Conservation (phyloP, 2,329 filamentous ascomycete species). For the Didymella arachidicola region DNA sequence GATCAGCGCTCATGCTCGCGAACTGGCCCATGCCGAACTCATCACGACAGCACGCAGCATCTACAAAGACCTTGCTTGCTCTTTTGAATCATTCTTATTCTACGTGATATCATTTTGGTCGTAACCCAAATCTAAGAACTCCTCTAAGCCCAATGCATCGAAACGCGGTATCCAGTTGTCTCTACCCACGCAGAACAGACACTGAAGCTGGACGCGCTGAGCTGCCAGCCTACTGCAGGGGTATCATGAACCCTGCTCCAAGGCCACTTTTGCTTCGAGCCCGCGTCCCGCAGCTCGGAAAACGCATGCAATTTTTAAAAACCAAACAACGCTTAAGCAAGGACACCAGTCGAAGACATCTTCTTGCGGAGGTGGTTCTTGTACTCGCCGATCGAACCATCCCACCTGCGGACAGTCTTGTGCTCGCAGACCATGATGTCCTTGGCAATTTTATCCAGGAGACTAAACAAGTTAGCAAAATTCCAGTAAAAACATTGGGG, state of each 20-base stretch:
- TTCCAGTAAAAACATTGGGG: not conserved
- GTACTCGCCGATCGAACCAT: slow-evolving; percentile 89
- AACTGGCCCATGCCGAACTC: not conserved
- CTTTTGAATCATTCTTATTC: slow-evolving; percentile 22
- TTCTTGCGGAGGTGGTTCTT: slow-evolving; percentile 99
- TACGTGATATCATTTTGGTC: slow-evolving; percentile 47
- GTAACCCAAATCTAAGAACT: slow-evolving; percentile 48
- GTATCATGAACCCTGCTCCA: slow-evolving; percentile 41
- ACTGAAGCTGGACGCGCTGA: slow-evolving; percentile 46
- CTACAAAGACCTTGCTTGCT: not conserved
- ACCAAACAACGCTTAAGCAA: slow-evolving; percentile 62
- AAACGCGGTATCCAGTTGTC: slow-evolving; percentile 48
- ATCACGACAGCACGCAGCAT: not conserved
- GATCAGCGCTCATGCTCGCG: slow-evolving; percentile 8
- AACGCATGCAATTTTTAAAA: slow-evolving; percentile 39
- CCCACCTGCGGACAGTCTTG: slow-evolving; percentile 90
- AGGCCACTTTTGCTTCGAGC: slow-evolving; percentile 42
- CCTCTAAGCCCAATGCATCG: slow-evolving; percentile 52
- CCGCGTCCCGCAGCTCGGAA: slow-evolving; percentile 35
- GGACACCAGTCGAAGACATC: slow-evolving; percentile 89
- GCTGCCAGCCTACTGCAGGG: slow-evolving; percentile 46
- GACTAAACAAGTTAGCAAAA: slow-evolving; percentile 63
- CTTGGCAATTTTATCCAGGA: slow-evolving; percentile 99
- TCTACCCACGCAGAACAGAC: slow-evolving; percentile 39
- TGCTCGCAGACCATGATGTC: slow-evolving; percentile 99